Evolutionary conservation across 441 rosid species (phyloP).

Genomic region (Theobroma grandiflorum): DNA sequence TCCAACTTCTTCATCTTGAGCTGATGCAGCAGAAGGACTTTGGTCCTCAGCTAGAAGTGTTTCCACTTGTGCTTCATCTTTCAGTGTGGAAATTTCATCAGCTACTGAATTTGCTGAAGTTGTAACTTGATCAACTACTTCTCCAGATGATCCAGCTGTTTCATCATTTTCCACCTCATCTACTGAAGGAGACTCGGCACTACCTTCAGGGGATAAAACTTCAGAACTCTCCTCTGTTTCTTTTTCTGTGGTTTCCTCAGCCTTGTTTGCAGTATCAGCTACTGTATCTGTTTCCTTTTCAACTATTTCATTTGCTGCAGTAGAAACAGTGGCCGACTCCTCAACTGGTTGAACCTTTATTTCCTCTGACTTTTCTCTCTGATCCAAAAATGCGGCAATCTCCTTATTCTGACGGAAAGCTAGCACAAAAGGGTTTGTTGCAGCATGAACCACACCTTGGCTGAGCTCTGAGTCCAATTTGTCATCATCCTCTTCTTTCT

Average conservation of each 20-base stretch:
- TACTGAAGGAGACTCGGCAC: conserved; percentile 39
- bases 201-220: conserved; percentile 36
- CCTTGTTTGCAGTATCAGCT: conserved; percentile 30
- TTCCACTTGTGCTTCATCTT: conserved; percentile 43
- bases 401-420: conserved; percentile 84
- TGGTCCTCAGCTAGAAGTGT: conserved; percentile 40
- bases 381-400: conserved; percentile 73
- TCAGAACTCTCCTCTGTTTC: conserved; percentile 41
- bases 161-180: conserved; percentile 35
- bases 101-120: conserved; percentile 41
- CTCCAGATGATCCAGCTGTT: conserved; percentile 44
- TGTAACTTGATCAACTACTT: conserved; percentile 42
- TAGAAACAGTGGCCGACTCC: conserved; percentile 28
- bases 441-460: conserved; percentile 69
- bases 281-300: conserved; percentile 33
- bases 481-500: conserved; percentile 59
- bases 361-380: conserved; percentile 57
- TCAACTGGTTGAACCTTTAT: conserved; percentile 37
- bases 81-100: conserved; percentile 33
- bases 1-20: conserved; percentile 40
- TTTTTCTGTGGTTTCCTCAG: conserved; percentile 29
- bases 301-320: conserved; percentile 33
- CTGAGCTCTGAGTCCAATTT: conserved; percentile 45
- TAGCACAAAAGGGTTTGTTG: conserved; percentile 78
- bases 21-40: conserved; percentile 34